A percentile compares a stretch with the other conserved stretches of the same genome.
These are phyloP conservation scores for Ganoderma lingzhi DNA, from an alignment of 1,284 basidiomycete species.

Conservation along the genomic window DNA sequence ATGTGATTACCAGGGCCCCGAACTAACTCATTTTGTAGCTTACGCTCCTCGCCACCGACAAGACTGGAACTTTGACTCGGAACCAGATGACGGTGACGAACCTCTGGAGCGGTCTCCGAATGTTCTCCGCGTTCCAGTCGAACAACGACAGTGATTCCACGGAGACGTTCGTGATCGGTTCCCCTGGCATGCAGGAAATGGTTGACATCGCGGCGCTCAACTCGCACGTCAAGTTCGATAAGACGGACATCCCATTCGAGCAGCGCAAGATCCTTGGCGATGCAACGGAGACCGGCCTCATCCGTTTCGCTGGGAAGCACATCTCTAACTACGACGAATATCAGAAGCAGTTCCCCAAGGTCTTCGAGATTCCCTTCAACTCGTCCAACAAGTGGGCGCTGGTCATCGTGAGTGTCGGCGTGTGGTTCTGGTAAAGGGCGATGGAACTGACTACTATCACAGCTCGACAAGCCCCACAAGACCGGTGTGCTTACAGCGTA, in stretches of 20 bases:
- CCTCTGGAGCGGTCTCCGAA: conserved; percentile 65
- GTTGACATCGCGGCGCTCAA: conserved; percentile 71
- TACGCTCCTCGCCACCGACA: conserved; percentile 76
- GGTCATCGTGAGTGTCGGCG: conserved; percentile 59
- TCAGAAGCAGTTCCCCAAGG: conserved; percentile 59
- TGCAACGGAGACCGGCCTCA: conserved; percentile 74
- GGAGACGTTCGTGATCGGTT: conserved; percentile 55
- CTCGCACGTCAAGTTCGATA: conserved; percentile 75
- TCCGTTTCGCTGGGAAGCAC: conserved; percentile 68
- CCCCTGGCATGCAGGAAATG: conserved; percentile 67
- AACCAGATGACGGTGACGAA: conserved; percentile 81
- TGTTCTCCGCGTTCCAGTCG: conserved; percentile 73
- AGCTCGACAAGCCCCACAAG: conserved; percentile 64
- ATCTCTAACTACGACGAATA: conserved; percentile 62
- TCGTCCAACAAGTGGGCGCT: conserved; percentile 78
- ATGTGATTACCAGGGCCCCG: not conserved
- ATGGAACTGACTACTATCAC: conserved; percentile 6
- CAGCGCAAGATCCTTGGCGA: conserved; percentile 70
- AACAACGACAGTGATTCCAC: conserved; percentile 70
- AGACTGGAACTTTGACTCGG: conserved; percentile 78
- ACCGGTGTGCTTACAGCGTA: conserved; percentile 58
- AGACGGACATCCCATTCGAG: conserved; percentile 67
- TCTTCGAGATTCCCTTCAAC: conserved; percentile 78
- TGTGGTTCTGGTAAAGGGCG: not conserved
- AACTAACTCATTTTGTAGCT: conserved; percentile 45